Base-by-base conservation (phyloP, 441 rosid genomes). In the Erodium moschatum region DNA sequence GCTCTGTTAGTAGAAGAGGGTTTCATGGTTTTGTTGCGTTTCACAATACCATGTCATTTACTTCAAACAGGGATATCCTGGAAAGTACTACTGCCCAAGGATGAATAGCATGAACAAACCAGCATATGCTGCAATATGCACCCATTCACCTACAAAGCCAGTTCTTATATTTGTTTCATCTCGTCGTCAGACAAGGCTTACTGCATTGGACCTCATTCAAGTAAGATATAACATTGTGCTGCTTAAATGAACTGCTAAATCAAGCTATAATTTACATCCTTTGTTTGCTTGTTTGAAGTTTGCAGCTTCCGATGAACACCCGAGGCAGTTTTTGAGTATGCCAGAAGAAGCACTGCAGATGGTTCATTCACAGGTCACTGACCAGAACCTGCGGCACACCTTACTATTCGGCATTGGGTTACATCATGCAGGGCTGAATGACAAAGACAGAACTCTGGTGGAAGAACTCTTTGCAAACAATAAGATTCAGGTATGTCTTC, bases 21-120 rank as follows among this genome's bases (percentile, higher is more conserved):
- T 48, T 48, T 48, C 44, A n/a, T 48, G 54, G 54, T n/a, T 48
- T 2, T 48, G 13, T 48, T 48, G 54, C 13, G 13, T 58, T 58
- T 58, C 63, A 58, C 29, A 58, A 5, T 58, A 10, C 31, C 63
- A 20, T 58, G 19, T 50, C 9, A 2, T 31, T 60, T 70, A 71
- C 48, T 70, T 19, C 67, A 50, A 74, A 75, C 91, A 94, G 99
- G 99, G 99, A 71, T 94, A 94, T 78, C 97, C 99, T 20, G 99
- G 99, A 73, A 94, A 94, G 77, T 90, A 80, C 73, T 91, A 91
- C 77, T 86, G 92, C 77, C 99, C 99, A 42, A 85, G 97, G 78
- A 95, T 91, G 99, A 90, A 86, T 74, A 95, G 97, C 82, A 95
- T 95, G 99, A 95, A 95, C 72, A 95, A 91, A 77, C 99, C 99